Conservation (phyloP, 306 rosid species). For the Inga laurina region DNA sequence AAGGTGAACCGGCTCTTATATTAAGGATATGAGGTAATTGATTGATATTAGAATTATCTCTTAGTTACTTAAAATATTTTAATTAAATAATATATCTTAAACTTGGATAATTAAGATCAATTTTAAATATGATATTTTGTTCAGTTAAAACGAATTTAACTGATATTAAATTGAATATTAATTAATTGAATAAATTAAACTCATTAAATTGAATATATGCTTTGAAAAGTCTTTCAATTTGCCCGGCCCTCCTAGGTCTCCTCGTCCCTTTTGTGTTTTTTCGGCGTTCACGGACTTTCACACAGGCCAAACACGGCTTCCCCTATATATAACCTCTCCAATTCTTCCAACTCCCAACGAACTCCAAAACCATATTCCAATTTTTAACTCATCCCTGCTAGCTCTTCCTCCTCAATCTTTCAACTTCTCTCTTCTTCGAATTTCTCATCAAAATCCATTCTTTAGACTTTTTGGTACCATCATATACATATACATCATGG, state of each 20-base stretch:
- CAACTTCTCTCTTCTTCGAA: not conserved
- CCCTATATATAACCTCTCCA: slow-evolving; percentile 34
- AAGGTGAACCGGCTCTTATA: too few relatives aligned
- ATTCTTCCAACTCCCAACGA: not conserved
- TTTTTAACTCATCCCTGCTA: not conserved
- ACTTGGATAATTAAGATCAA: too few relatives aligned
- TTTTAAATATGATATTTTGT: too few relatives aligned
- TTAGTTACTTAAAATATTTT: too few relatives aligned
- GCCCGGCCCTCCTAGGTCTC: not conserved
- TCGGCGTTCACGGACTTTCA: slow-evolving; percentile 55
- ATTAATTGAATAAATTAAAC: too few relatives aligned
- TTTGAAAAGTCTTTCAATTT: slow-evolving; percentile 32
- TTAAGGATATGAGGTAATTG: too few relatives aligned
- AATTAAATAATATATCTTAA: too few relatives aligned
- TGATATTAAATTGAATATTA: too few relatives aligned
- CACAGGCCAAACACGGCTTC: slow-evolving; percentile 15
- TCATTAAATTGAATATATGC: too few relatives aligned
- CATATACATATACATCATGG: slow-evolving; percentile 23
- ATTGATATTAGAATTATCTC: too few relatives aligned
- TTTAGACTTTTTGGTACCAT: not conserved
- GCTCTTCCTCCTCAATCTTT: not conserved
- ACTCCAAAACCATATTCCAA: slow-evolving; percentile 32
- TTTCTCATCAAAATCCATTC: slow-evolving; percentile 1
- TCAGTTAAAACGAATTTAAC: too few relatives aligned
- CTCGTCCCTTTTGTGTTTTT: not conserved